These are phyloP conservation scores for Pistacia atlantica DNA, from an alignment of 345 rosid genomes.

Conservation along the genomic window DNA sequence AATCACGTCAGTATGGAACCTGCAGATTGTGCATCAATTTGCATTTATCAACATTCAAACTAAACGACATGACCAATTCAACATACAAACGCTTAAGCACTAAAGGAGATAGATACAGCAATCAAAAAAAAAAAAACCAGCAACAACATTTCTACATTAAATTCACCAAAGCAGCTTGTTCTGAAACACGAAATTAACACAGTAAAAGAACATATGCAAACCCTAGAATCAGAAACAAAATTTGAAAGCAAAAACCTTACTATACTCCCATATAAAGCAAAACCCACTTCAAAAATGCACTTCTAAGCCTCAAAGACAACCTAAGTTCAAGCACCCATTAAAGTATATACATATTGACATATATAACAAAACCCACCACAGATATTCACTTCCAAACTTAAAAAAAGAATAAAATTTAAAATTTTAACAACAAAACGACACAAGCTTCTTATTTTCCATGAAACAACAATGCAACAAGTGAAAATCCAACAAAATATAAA, in stretches of 20 bases:
- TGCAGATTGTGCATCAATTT: conserved; percentile 21
- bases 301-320: neutral
- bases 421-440: neutral
- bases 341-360: no score
- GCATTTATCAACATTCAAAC: neutral
- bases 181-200: neutral
- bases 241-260: neutral
- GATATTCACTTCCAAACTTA: neutral
- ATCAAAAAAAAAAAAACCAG: neutral
- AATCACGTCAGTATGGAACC: conserved; percentile 1
- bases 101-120: neutral
- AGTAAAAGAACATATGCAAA: neutral
- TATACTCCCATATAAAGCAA: neutral
- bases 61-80: neutral
- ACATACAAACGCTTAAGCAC: conserved; percentile 1
- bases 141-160: neutral
- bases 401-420: neutral
- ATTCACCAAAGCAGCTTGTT: neutral
- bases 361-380: neutral
- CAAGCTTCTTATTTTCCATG: neutral
- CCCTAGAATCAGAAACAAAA: neutral
- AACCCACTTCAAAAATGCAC: neutral
- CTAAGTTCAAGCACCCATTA: no score
- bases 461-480: neutral
- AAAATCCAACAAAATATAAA: neutral